Evolutionary conservation across 768 basidiomycete species (phyloP).

Genomic region (Kwoniella europaea): DNA sequence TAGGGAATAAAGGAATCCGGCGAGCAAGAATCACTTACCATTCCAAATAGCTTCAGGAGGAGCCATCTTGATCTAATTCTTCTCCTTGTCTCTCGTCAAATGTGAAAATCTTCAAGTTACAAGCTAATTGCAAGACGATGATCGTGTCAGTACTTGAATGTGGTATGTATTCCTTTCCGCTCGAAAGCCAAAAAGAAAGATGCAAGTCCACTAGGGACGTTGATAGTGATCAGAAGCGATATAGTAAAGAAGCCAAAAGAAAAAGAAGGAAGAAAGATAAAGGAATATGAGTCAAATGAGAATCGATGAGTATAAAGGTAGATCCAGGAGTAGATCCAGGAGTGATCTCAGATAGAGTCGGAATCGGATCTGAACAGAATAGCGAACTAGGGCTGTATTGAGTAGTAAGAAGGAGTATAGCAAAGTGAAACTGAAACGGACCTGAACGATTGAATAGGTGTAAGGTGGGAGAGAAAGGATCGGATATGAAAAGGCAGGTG

Average conservation of each 20-base stretch:
- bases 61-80: slow-evolving; percentile 12
- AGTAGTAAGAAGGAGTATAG: not conserved
- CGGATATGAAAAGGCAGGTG: slow-evolving; percentile 8
- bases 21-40: slow-evolving; percentile 33
- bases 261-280: not conserved
- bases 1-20: not conserved
- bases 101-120: not conserved
- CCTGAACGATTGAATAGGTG: not conserved
- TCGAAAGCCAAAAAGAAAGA: not conserved
- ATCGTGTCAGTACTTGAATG: not conserved
- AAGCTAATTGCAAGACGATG: not conserved
- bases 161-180: not conserved
- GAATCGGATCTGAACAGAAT: not conserved
- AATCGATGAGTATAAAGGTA: not conserved
- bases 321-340: too few species aligned
- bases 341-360: not conserved
- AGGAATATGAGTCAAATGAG: not conserved
- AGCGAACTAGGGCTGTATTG: not conserved
- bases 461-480: not conserved
- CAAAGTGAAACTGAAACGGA: slow-evolving; percentile 11
- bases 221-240: not conserved
- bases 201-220: slow-evolving; percentile 17
- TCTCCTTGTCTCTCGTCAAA: not conserved
- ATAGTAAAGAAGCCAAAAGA: slow-evolving; percentile 1
- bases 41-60: slow-evolving; percentile 49